Base-by-base conservation (phyloP, 352 stramenopile genomes). In the Lagenidium giganteum region DNA sequence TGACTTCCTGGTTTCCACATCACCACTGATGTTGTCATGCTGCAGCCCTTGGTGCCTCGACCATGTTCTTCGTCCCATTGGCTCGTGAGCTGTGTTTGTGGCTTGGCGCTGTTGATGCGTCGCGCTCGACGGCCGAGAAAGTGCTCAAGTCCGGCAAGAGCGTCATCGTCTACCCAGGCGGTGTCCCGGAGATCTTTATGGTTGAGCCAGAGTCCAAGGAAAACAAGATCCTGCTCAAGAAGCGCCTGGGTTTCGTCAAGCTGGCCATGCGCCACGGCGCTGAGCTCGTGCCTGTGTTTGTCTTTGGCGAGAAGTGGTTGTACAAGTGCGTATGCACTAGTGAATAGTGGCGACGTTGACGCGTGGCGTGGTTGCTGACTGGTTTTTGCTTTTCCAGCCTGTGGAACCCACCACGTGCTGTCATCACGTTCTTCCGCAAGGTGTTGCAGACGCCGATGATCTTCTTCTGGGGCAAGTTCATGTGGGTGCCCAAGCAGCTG, bases 181-280 rank as follows among this genome's bases (percentile, higher is more conserved):
- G 79, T 26, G 71, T 87, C 21, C 67, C 75, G 0, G 75, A 91
- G 57, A 91, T 91, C 54, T 91, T 91, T 51, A 59, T 81, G 26
- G 68, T 67, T 25, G 66, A 91, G 40, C 79, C 75, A 1, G 76
- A 78, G 33, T 85, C 73, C 5, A 91, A 87, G 34, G 66, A 65
- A 48, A 91, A 79, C 41, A 59, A 70, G 18, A 60, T 91, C 36
- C 63, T 91, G 45, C 67, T 91, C 23, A 81, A 85, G 55, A 82
- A 86, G 34, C 75, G 79, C n/a, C 41, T 91, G 28, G 79, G 79
- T 13, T 91, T 91, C 31, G 67, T 91, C 54, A 91, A 88, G 51
- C 57, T 91, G 21, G 79, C 79, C 31, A 84, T 91, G 38, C 73
- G 70, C 24, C 73, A 91, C 30, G 75, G 75, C 11, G 79, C 75